A percentile compares a stretch with the other conserved stretches of the same genome.
These are phyloP conservation scores for Davidsoniella virescens DNA, from an alignment of 2,329 filamentous ascomycete genomes.

Conservation along the genomic window DNA sequence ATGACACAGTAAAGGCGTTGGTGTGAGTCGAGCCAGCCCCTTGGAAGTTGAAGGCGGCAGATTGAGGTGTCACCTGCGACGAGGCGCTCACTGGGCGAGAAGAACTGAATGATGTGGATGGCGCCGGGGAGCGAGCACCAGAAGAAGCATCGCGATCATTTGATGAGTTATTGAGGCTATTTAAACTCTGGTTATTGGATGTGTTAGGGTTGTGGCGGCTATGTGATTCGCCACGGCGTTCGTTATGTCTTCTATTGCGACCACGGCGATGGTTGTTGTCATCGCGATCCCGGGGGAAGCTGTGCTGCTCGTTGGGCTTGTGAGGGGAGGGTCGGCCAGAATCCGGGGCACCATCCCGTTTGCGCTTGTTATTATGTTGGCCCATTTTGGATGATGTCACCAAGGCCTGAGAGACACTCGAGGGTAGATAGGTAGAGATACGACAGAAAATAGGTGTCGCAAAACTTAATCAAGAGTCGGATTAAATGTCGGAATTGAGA, in stretches of 20 bases:
- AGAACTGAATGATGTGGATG: slow-evolving; percentile 6
- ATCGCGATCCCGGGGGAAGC: slow-evolving; percentile 43
- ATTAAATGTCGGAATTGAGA: background rate
- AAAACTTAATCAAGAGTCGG: background rate
- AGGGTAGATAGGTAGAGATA: background rate
- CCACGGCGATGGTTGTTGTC: slow-evolving; percentile 25
- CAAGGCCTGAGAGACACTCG: slow-evolving; percentile 4
- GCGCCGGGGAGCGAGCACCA: slow-evolving; percentile 5
- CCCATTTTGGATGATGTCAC: slow-evolving; percentile 28
- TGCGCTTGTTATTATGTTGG: slow-evolving; percentile 44
- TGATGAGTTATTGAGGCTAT: background rate
- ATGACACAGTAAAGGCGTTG: slow-evolving; percentile 2
- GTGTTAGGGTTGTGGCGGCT: slow-evolving; percentile 18
- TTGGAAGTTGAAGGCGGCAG: background rate
- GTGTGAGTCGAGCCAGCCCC: slow-evolving; percentile 14
- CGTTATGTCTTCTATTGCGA: slow-evolving; percentile 24
- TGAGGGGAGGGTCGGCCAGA: slow-evolving; percentile 41
- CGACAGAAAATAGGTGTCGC: too few relatives aligned
- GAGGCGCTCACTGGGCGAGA: slow-evolving; percentile 12
- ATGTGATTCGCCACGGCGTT: slow-evolving; percentile 38
- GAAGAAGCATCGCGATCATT: slow-evolving; percentile 5
- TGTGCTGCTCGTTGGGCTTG: slow-evolving; percentile 37
- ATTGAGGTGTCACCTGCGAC: slow-evolving; percentile 7
- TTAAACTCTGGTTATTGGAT: background rate
- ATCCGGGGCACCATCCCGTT: slow-evolving; percentile 32